Percentiles rank a stretch among this genome's conserved stretches.
phyloP scores from a whole-genome alignment of 306 rosid genomes.

The Trifolium fragiferum region DNA sequence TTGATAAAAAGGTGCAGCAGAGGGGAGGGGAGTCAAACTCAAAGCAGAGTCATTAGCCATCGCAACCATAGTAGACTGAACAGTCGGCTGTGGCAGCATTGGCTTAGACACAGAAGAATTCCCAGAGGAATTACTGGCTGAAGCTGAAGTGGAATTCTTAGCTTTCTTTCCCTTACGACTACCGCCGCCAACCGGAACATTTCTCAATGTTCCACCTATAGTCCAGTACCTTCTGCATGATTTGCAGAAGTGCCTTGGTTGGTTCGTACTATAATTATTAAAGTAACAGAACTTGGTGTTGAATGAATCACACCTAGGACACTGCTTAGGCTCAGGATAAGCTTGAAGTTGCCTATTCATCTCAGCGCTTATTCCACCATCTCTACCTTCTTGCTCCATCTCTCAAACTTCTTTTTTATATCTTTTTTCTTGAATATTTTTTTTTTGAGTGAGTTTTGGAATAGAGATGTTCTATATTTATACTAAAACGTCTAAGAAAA shows the following conservation, averaged over 20 bases:
- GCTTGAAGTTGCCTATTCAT: slow-evolving; percentile 1
- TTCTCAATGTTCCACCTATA: slow-evolving; percentile 68
- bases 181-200: slow-evolving; percentile 71
- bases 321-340: slow-evolving; percentile 19
- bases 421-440: not conserved
- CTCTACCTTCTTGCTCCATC: slow-evolving; percentile 41
- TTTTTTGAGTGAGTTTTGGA: not conserved
- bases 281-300: slow-evolving; percentile 76
- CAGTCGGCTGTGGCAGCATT: not conserved
- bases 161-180: slow-evolving; percentile 57
- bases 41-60: not conserved
- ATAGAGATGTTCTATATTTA: slow-evolving; percentile 21
- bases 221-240: slow-evolving; percentile 74
- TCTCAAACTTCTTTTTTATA: not conserved
- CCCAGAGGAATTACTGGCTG: not conserved
- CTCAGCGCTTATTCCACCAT: slow-evolving; percentile 25
- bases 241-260: slow-evolving; percentile 72
- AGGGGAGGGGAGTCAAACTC: not conserved
- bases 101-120: slow-evolving; percentile 29
- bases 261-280: slow-evolving; percentile 69
- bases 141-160: not conserved
- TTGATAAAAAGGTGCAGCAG: slow-evolving; percentile 37
- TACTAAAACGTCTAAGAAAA: not conserved
- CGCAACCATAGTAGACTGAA: not conserved
- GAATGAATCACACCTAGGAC: slow-evolving; percentile 65